phyloP scores from a whole-genome alignment of 2,329 filamentous ascomycete genomes.

The Alternaria burnsii region DNA sequence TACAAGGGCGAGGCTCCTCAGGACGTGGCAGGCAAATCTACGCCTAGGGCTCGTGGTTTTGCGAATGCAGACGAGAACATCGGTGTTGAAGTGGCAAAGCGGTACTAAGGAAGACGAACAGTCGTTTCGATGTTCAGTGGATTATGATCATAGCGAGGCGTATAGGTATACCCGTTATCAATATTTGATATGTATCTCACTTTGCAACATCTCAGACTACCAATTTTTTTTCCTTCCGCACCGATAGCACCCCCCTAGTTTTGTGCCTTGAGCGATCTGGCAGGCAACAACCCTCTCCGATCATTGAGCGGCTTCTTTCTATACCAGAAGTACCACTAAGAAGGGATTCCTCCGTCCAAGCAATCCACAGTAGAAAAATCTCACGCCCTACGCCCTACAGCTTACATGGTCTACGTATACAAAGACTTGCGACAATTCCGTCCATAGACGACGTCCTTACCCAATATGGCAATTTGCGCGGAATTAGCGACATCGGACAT shows the following conservation, averaged over 20 bases:
- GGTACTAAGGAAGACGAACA: constrained; percentile 32
- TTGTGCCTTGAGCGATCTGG: not conserved
- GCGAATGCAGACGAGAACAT: constrained; percentile 49
- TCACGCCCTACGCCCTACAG: constrained; percentile 11
- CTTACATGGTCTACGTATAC: not conserved
- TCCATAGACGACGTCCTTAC: not conserved
- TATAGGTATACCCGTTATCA: constrained; percentile 20
- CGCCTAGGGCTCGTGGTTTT: constrained; percentile 50
- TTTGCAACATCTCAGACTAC: not conserved
- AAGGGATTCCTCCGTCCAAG: not conserved
- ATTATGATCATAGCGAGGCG: constrained; percentile 12
- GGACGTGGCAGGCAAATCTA: constrained; percentile 44
- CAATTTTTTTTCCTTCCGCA: not conserved
- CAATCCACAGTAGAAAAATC: too few species aligned
- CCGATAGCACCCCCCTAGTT: too few species aligned
- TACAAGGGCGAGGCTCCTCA: constrained; percentile 49
- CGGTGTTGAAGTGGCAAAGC: constrained; percentile 47
- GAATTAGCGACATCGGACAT: constrained; percentile 22
- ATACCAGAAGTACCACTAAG: not conserved
- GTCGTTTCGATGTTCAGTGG: not conserved
- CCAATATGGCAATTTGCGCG: constrained; percentile 20
- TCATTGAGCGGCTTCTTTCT: not conserved
- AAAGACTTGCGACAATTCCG: not conserved
- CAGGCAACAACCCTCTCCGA: not conserved
- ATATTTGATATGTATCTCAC: not conserved